Evolutionary conservation across 2,329 filamentous ascomycete genomes (phyloP).

Genomic region (Beauveria varroae): DNA sequence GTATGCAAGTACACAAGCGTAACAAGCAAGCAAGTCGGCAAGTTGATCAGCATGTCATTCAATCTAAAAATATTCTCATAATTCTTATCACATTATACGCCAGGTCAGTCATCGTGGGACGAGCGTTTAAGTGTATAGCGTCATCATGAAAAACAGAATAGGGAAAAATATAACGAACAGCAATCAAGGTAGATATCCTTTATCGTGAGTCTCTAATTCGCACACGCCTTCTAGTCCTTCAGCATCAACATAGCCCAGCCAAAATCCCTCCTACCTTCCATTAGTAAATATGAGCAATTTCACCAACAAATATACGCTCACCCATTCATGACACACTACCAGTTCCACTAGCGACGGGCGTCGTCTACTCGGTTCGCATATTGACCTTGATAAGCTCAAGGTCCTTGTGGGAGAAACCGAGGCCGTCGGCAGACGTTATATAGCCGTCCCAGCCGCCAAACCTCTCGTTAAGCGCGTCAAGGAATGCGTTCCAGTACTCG

Average conservation of each 20-base stretch:
- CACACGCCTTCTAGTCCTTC: background rate
- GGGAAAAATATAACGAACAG: background rate
- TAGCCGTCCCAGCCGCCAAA: constrained; percentile 45
- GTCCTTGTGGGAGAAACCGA: constrained; percentile 41
- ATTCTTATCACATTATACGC: background rate
- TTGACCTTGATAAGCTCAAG: constrained; percentile 40
- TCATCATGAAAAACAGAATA: background rate
- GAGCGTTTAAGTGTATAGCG: background rate
- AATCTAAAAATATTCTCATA: background rate
- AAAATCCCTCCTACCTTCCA: background rate
- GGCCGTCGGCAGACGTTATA: constrained; percentile 28
- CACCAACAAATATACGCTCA: background rate
- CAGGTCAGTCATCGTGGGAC: background rate
- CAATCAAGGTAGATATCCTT: background rate
- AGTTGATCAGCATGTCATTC: constrained; percentile 2
- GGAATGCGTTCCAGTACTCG: constrained; percentile 38
- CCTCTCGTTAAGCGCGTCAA: constrained; percentile 32
- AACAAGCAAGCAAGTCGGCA: background rate
- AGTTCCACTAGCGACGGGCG: background rate
- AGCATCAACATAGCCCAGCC: background rate
- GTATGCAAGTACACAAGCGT: too few relatives aligned
- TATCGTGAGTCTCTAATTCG: background rate
- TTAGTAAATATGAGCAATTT: background rate
- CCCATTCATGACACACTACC: background rate
- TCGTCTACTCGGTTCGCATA: constrained; percentile 21